Percentiles rank a stretch among this genome's conserved stretches.
Evolutionary conservation across 768 basidiomycete species (phyloP).

Genomic region (Rhizopogon vesiculosus): DNA sequence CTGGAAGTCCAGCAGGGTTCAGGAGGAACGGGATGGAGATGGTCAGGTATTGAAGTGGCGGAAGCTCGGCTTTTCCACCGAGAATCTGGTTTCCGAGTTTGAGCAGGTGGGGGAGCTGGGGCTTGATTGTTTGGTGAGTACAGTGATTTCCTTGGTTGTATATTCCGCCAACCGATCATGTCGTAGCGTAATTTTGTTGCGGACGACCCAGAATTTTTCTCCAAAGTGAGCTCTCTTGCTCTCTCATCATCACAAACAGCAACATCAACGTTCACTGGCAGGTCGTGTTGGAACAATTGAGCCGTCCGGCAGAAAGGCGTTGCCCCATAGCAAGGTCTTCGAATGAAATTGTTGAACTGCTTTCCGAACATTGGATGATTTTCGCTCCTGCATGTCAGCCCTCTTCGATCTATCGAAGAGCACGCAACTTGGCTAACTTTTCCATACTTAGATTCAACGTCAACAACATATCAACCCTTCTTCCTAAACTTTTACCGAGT

Average conservation of each 20-base stretch:
- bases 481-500: constrained; percentile 82
- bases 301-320: constrained; percentile 64
- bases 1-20: constrained; percentile 60
- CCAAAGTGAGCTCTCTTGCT: constrained; percentile 44
- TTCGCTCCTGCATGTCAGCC: constrained; percentile 79
- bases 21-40: constrained; percentile 45
- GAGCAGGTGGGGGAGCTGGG: constrained; percentile 75
- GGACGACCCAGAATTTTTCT: constrained; percentile 65
- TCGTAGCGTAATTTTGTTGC: constrained; percentile 63
- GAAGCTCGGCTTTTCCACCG: constrained; percentile 71
- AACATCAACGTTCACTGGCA: constrained; percentile 24
- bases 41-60: constrained; percentile 64
- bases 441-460: constrained; percentile 53
- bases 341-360: constrained; percentile 78
- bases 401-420: neutral
- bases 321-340: constrained; percentile 84
- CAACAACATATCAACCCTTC: constrained; percentile 81
- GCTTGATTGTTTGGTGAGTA: constrained; percentile 73
- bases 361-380: constrained; percentile 83
- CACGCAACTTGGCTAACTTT: constrained; percentile 1
- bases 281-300: constrained; percentile 78
- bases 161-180: neutral
- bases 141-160: neutral
- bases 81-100: constrained; percentile 75
- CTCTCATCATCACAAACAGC: neutral